phyloP scores from a whole-genome alignment of 108 stramenopile species.

The Aurantiochytrium sp. region DNA sequence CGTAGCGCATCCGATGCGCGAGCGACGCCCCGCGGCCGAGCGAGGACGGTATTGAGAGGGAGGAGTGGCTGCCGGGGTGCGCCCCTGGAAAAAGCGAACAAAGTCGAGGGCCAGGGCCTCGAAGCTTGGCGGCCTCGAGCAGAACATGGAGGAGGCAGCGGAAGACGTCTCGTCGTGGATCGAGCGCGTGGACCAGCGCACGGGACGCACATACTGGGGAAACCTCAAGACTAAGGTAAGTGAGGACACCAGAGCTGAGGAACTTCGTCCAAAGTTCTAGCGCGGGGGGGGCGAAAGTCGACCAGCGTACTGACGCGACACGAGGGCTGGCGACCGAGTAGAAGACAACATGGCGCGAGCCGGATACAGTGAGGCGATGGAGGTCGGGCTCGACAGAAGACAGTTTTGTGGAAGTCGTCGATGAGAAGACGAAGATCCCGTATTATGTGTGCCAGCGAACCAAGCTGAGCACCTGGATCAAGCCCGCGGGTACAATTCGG shows the following conservation, averaged over 20 bases:
- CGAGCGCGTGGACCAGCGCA: background rate
- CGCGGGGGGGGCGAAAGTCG: too few species aligned
- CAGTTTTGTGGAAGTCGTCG: background rate
- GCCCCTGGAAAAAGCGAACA: too few species aligned
- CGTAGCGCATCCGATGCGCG: too few species aligned
- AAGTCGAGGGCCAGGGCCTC: too few species aligned
- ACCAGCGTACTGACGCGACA: too few species aligned
- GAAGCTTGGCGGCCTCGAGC: too few species aligned
- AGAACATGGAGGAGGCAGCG: background rate
- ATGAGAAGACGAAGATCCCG: background rate
- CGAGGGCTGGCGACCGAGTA: too few species aligned
- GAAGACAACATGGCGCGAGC: slow-evolving; percentile 2
- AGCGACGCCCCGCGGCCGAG: too few species aligned
- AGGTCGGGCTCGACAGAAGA: background rate
- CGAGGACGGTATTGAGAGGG: too few species aligned
- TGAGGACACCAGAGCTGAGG: too few species aligned
- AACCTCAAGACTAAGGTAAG: slow-evolving; percentile 22
- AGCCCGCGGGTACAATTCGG: background rate
- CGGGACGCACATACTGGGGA: background rate
- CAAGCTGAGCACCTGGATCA: background rate
- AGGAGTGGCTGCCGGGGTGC: too few species aligned
- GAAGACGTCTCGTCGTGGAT: background rate
- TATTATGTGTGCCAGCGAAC: slow-evolving; percentile 20
- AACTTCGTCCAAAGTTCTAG: too few species aligned
- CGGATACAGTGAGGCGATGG: background rate